phyloP scores from a whole-genome alignment of 768 basidiomycete species.

The Suillus sp. region DNA sequence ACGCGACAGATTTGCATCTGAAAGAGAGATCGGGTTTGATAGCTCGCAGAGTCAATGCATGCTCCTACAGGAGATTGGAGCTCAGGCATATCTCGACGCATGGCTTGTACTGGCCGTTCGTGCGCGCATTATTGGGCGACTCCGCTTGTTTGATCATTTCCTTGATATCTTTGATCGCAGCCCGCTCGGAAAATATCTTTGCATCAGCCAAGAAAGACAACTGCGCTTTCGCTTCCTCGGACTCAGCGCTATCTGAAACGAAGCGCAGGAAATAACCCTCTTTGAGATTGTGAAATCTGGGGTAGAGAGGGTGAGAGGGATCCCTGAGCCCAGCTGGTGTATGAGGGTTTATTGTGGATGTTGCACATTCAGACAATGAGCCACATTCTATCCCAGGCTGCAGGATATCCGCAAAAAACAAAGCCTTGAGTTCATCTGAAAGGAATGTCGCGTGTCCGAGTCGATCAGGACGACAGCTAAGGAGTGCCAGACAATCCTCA shows the following conservation, averaged over 20 bases:
- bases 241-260: too few species aligned
- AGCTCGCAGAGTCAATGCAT: not conserved
- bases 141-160: conserved; percentile 15
- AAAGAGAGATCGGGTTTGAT: not conserved
- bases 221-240: too few species aligned
- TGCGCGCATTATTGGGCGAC: not conserved
- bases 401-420: conserved; percentile 46
- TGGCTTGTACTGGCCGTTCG: conserved; percentile 41
- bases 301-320: conserved; percentile 23
- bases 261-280: too few species aligned
- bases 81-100: conserved; percentile 82
- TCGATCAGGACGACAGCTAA: conserved; percentile 65
- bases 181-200: conserved; percentile 22
- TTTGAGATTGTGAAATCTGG: conserved; percentile 26
- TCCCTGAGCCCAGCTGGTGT: conserved; percentile 11
- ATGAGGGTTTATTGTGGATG: not conserved
- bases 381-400: conserved; percentile 18
- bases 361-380: not conserved
- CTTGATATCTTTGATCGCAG: conserved; percentile 28
- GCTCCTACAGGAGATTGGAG: conserved; percentile 71
- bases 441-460: conserved; percentile 85
- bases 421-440: conserved; percentile 53
- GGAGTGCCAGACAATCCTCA: conserved; percentile 60
- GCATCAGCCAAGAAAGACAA: conserved; percentile 15
- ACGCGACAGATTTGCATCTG: conserved; percentile 70